phyloP scores from a whole-genome alignment of 495 filamentous ascomycete genomes.

The Penicillium canescens region DNA sequence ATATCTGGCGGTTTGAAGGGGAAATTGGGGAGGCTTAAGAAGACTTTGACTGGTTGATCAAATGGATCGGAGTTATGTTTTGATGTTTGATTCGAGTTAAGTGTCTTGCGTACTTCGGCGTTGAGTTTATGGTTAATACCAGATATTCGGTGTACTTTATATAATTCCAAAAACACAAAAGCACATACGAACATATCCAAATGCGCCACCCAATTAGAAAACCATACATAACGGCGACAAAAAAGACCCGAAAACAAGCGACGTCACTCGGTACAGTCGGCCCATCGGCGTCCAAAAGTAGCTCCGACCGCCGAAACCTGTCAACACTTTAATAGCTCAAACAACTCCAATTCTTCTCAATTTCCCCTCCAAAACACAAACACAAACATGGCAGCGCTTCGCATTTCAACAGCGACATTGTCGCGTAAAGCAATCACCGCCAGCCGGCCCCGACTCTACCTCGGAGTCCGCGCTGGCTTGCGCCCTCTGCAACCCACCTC shows the following conservation, averaged over 20 bases:
- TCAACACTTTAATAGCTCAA: conserved; percentile 14
- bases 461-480: conserved; percentile 17
- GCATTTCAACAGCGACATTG: conserved; percentile 27
- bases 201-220: no score
- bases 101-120: no score
- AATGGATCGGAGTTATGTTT: no score
- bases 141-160: no score
- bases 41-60: background rate
- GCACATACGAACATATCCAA: no score
- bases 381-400: conserved; percentile 29
- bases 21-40: background rate
- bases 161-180: no score
- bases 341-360: conserved; percentile 6
- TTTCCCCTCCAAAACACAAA: background rate
- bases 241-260: background rate
- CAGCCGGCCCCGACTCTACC: conserved; percentile 26
- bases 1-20: background rate
- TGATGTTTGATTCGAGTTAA: no score
- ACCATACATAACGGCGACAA: background rate
- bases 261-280: background rate
- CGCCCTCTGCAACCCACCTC: conserved; percentile 12
- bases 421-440: conserved; percentile 28
- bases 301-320: conserved; percentile 30
- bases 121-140: no score
- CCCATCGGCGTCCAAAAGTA: conserved; percentile 43